These are phyloP conservation scores for Metschnikowia santaceciliae DNA, from an alignment of 805 yeast species.

Conservation along the genomic window DNA sequence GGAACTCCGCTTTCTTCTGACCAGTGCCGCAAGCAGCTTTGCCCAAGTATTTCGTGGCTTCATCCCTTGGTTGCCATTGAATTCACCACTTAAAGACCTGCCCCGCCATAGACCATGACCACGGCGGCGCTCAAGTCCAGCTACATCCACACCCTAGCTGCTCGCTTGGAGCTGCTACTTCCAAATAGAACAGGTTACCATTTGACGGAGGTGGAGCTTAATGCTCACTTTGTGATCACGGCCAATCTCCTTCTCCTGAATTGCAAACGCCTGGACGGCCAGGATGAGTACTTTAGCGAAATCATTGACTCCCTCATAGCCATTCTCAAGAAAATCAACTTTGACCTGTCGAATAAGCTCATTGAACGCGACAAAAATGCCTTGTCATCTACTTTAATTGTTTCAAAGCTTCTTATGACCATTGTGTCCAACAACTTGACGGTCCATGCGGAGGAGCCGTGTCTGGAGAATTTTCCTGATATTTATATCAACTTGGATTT, in stretches of 20 bases:
- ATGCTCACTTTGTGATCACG: constrained; percentile 35
- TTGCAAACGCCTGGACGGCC: constrained; percentile 13
- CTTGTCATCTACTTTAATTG: constrained; percentile 29
- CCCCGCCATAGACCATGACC: constrained; percentile 1
- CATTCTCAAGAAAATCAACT: constrained; percentile 19
- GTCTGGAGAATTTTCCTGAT: constrained; percentile 6
- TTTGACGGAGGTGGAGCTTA: constrained; percentile 37
- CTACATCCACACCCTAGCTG: constrained; percentile 13
- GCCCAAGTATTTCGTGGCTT: neutral
- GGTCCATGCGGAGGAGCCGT: constrained; percentile 5
- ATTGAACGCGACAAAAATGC: constrained; percentile 29
- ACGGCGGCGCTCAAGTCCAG: constrained; percentile 8
- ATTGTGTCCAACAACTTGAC: constrained; percentile 31
- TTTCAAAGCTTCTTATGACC: constrained; percentile 28
- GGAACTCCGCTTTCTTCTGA: neutral
- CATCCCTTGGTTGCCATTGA: neutral
- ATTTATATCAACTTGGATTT: constrained; percentile 12
- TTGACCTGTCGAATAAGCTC: constrained; percentile 18
- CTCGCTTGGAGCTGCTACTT: constrained; percentile 30
- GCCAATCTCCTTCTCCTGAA: constrained; percentile 24
- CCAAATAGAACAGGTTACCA: constrained; percentile 39
- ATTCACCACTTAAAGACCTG: neutral
- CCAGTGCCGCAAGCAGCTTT: neutral
- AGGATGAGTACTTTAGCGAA: constrained; percentile 12
- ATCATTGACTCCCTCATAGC: constrained; percentile 23